Evolutionary conservation across 495 filamentous ascomycete species (phyloP), one percentile per base, ranked within the genome.

Genomic region (Penicillium arizonense): DNA sequence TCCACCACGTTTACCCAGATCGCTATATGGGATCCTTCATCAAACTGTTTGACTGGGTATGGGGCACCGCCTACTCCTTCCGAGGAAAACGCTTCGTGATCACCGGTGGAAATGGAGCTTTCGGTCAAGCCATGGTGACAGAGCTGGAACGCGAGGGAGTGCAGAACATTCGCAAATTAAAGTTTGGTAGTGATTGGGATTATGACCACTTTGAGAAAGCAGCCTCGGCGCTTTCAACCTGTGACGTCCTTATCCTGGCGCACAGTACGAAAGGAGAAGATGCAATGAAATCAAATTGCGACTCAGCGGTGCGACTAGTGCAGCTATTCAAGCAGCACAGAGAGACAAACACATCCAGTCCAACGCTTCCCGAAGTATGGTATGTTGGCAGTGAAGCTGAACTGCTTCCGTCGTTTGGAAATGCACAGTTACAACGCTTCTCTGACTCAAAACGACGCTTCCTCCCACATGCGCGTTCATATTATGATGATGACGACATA

Each of bases 21-120:
- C 56, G 55, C 5, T 63, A 63, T 42, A 59, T 63, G 40, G 49
- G 60, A 16, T 63, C 60, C 1, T 52, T 59, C 23, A 34, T 63
- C 46, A 59, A 57, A 34, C 4, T 59, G 3, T 58, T 63, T 30
- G 60, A 63, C 56, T 63, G 60, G 60, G 11, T 63, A 8, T 52
- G 32, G 3, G 60, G 60, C 7, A 63, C 60, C 5, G 60, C 60
- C 2, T 63, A 55, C 38, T 55, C 53, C 1, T 44, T 63, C 16
- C 45, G 53, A 12, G 20, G 48, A 8, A 63, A 63, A 21, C 32
- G 23, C 3, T 52, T 63, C 14, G 53, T 52, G 3, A 51, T 63
- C 11, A 58, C 53, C 3, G 60, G 56, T 0, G 56, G 41, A 10
- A 46, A 39, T 2, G 53, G 53, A 5, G 56, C 38, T 3, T 57